phyloP scores from a whole-genome alignment of 106 monocot genomes.

The Alisma plantagoaquatica region DNA sequence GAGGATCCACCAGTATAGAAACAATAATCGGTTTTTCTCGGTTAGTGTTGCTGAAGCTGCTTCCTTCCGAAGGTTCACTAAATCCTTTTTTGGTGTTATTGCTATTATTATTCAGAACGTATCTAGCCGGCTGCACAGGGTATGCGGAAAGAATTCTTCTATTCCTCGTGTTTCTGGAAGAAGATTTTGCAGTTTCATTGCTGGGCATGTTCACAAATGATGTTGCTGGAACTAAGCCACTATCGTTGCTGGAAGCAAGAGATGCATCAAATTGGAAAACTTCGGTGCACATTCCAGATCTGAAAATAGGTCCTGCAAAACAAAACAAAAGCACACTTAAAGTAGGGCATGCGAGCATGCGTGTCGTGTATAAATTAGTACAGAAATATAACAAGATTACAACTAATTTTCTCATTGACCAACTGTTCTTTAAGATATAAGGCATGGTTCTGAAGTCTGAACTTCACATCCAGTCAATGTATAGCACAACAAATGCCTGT shows the following conservation, averaged over 20 bases:
- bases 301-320: constrained; percentile 71
- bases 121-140: constrained; percentile 40
- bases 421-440: too few species aligned
- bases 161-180: constrained; percentile 33
- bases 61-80: constrained; percentile 18
- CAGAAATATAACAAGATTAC: too few species aligned
- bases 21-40: constrained; percentile 45
- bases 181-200: neutral
- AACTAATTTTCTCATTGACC: too few species aligned
- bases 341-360: too few species aligned
- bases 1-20: constrained; percentile 72
- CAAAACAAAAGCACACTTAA: too few species aligned
- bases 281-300: constrained; percentile 94
- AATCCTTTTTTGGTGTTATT: constrained; percentile 26
- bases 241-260: constrained; percentile 10
- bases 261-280: constrained; percentile 85
- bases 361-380: too few species aligned
- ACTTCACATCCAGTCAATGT: too few species aligned
- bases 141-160: constrained; percentile 48
- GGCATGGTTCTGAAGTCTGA: too few species aligned
- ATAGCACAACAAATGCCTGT: too few species aligned
- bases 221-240: constrained; percentile 47
- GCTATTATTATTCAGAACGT: constrained; percentile 32
- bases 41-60: constrained; percentile 20
- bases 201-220: constrained; percentile 22